Percentiles rank a stretch among this genome's conserved stretches.
Evolutionary conservation across 805 yeast genomes (phyloP).

Genomic region (Hanseniaspora nectarophila): DNA sequence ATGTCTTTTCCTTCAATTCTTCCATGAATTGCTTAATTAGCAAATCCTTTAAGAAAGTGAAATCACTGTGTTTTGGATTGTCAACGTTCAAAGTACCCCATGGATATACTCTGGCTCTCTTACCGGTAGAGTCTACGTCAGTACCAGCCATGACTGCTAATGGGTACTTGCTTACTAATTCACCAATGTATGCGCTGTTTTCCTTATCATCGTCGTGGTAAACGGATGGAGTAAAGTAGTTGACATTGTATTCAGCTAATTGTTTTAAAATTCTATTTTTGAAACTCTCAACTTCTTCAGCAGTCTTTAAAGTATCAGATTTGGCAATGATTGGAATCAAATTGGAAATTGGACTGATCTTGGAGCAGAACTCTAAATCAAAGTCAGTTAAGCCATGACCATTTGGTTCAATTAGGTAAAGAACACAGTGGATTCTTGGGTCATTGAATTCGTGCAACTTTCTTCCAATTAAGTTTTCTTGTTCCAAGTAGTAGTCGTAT

Average conservation of each 20-base stretch:
- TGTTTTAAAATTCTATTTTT: slow-evolving; percentile 70
- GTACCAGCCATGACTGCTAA: slow-evolving; percentile 93
- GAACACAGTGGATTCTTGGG: slow-evolving; percentile 80
- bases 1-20: slow-evolving; percentile 80
- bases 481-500: slow-evolving; percentile 78
- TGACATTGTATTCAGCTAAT: slow-evolving; percentile 59
- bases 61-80: slow-evolving; percentile 87
- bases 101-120: slow-evolving; percentile 89
- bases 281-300: slow-evolving; percentile 66
- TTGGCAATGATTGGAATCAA: slow-evolving; percentile 91
- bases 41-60: slow-evolving; percentile 75
- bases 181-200: slow-evolving; percentile 50
- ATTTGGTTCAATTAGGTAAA: slow-evolving; percentile 93
- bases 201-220: slow-evolving; percentile 77
- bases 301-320: slow-evolving; percentile 73
- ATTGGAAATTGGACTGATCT: slow-evolving; percentile 81
- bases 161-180: slow-evolving; percentile 63
- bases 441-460: slow-evolving; percentile 45
- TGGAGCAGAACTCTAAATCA: slow-evolving; percentile 79
- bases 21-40: slow-evolving; percentile 83
- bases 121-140: slow-evolving; percentile 53
- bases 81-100: slow-evolving; percentile 97
- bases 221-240: slow-evolving; percentile 62
- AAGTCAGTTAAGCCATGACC: slow-evolving; percentile 85
- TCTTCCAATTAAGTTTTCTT: slow-evolving; percentile 74